These are phyloP conservation scores for Tulasnella sp. DNA, from an alignment of 768 basidiomycete species.

Conservation along the genomic window DNA sequence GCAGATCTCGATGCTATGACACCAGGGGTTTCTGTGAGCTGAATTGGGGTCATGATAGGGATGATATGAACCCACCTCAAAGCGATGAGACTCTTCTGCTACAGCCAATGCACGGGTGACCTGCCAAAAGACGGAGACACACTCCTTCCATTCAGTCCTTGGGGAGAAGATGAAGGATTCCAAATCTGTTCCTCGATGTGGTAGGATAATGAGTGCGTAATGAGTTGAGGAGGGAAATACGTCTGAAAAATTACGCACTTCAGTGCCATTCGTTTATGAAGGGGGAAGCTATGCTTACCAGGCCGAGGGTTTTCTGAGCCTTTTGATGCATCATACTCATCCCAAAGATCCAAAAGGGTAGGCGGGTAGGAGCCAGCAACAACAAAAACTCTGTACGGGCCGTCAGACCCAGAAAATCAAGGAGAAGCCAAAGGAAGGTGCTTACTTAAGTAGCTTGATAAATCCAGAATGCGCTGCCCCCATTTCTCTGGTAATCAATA, in stretches of 20 bases:
- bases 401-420: background rate
- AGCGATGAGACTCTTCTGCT: slow-evolving; percentile 68
- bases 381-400: slow-evolving; percentile 51
- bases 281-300: slow-evolving; percentile 33
- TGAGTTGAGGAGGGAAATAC: slow-evolving; percentile 60
- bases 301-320: slow-evolving; percentile 79
- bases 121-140: slow-evolving; percentile 85
- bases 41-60: background rate
- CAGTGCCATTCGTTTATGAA: background rate
- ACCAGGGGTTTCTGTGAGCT: background rate
- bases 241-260: slow-evolving; percentile 34
- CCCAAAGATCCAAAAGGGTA: slow-evolving; percentile 71
- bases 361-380: slow-evolving; percentile 79
- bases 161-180: slow-evolving; percentile 64
- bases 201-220: slow-evolving; percentile 82
- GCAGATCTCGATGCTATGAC: slow-evolving; percentile 88
- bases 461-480: slow-evolving; percentile 68
- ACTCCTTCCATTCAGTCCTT: slow-evolving; percentile 60
- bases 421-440: background rate
- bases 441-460: slow-evolving; percentile 48
- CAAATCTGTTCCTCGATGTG: slow-evolving; percentile 82
- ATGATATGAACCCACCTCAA: slow-evolving; percentile 52
- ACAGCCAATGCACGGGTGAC: slow-evolving; percentile 60
- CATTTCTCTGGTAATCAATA: slow-evolving; percentile 62
- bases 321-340: slow-evolving; percentile 59